These are phyloP conservation scores for Amphicarpaea edgeworthii DNA, from an alignment of 306 rosid species.

Conservation along the genomic window DNA sequence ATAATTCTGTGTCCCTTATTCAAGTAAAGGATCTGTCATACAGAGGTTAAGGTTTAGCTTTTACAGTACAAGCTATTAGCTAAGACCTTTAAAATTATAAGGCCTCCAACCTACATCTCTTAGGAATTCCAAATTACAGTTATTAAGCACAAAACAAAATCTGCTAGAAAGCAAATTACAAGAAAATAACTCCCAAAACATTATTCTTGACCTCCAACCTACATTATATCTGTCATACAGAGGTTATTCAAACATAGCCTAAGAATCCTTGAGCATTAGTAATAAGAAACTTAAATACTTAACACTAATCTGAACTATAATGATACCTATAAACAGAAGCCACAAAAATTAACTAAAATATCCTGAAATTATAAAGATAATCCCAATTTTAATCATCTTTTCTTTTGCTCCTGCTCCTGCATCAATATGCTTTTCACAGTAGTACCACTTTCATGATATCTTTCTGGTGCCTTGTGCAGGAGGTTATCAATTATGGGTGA, in stretches of 20 bases:
- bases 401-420: background rate
- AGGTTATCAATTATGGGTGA: conserved; percentile 71
- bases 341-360: background rate
- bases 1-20: background rate
- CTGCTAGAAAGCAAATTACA: background rate
- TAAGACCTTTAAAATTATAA: background rate
- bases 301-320: background rate
- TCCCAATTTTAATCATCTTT: conserved; percentile 4
- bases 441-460: conserved; percentile 32
- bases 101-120: background rate
- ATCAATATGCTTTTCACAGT: conserved; percentile 7
- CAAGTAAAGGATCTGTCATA: background rate
- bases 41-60: background rate
- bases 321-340: background rate
- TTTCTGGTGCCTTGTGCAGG: conserved; percentile 52
- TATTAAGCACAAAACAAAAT: background rate
- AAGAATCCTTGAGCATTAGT: background rate
- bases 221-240: too few relatives aligned
- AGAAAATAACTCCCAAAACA: background rate
- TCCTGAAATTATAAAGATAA: background rate
- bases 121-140: conserved; percentile 9
- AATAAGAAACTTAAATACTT: conserved; percentile 2
- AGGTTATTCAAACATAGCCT: background rate
- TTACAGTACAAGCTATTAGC: background rate
- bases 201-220: too few relatives aligned